phyloP scores from a whole-genome alignment of 1,139 yeast species.

The Blastobotrys raffinosifermentans region DNA sequence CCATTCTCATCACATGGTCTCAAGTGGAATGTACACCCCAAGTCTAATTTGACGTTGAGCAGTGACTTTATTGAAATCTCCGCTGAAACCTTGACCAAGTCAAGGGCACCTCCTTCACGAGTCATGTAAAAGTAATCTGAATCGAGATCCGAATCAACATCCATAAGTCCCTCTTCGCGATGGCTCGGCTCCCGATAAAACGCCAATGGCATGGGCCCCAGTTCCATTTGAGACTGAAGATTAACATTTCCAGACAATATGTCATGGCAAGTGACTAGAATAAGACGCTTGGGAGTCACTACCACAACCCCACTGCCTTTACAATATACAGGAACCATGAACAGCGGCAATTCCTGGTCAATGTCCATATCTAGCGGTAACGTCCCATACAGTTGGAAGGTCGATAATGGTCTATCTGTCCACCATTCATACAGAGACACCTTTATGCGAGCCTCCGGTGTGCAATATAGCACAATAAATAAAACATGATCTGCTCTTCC shows the following conservation, averaged over 20 bases:
- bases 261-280: constrained; percentile 17
- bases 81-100: too few species aligned
- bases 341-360: constrained; percentile 15
- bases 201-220: constrained; percentile 9
- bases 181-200: constrained; percentile 12
- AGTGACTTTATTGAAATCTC: neutral
- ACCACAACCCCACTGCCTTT: constrained; percentile 16
- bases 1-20: constrained; percentile 15
- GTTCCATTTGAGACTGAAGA: constrained; percentile 3
- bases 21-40: constrained; percentile 17
- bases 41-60: constrained; percentile 6
- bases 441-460: constrained; percentile 6
- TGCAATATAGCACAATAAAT: constrained; percentile 10
- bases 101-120: neutral
- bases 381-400: constrained; percentile 7
- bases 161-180: too few species aligned
- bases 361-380: constrained; percentile 11
- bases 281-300: constrained; percentile 11
- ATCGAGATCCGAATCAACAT: too few species aligned
- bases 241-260: constrained; percentile 18
- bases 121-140: neutral
- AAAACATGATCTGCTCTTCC: constrained; percentile 10
- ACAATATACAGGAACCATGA: constrained; percentile 18
- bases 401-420: constrained; percentile 5
- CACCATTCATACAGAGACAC: constrained; percentile 15